phyloP scores from a whole-genome alignment of 768 basidiomycete genomes.

The Pleurotus ostreatus region DNA sequence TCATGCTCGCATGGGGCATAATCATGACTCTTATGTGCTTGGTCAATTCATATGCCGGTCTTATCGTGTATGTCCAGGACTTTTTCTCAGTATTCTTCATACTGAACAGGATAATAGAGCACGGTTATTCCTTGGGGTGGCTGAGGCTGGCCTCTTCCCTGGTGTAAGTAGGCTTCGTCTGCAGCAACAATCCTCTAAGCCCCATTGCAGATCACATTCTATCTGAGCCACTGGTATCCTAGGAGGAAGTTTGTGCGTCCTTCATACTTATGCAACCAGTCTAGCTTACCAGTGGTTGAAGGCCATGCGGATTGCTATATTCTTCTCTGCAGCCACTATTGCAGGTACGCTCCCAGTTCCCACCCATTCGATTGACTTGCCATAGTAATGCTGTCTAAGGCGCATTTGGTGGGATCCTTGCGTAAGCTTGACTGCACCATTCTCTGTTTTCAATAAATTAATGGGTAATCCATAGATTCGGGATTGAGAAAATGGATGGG shows the following conservation, averaged over 20 bases:
- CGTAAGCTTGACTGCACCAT: conserved; percentile 24
- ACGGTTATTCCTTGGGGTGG: conserved; percentile 35
- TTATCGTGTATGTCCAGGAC: conserved; percentile 17
- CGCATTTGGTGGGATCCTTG: conserved; percentile 45
- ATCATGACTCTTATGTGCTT: conserved; percentile 26
- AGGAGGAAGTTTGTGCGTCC: conserved; percentile 40
- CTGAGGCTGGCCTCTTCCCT: conserved; percentile 36
- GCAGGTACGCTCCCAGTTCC: conserved; percentile 28
- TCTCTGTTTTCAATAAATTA: conserved; percentile 6
- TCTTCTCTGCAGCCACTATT: conserved; percentile 59
- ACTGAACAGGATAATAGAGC: conserved; percentile 18
- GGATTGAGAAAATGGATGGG: conserved; percentile 42
- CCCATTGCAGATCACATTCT: conserved; percentile 29
- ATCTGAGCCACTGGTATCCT: conserved; percentile 59
- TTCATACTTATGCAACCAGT: neutral
- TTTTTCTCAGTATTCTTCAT: neutral
- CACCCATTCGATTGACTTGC: too few relatives aligned
- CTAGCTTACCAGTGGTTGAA: neutral
- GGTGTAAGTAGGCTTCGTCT: conserved; percentile 21
- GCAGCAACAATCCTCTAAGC: too few relatives aligned
- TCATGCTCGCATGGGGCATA: conserved; percentile 23
- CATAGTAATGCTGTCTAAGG: conserved; percentile 16
- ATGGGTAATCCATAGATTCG: conserved; percentile 32
- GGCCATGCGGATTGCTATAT: conserved; percentile 54
- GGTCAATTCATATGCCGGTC: conserved; percentile 19